Conservation (phyloP, 192 early-diverging fungal species). For the Backusella liffmaniae region DNA sequence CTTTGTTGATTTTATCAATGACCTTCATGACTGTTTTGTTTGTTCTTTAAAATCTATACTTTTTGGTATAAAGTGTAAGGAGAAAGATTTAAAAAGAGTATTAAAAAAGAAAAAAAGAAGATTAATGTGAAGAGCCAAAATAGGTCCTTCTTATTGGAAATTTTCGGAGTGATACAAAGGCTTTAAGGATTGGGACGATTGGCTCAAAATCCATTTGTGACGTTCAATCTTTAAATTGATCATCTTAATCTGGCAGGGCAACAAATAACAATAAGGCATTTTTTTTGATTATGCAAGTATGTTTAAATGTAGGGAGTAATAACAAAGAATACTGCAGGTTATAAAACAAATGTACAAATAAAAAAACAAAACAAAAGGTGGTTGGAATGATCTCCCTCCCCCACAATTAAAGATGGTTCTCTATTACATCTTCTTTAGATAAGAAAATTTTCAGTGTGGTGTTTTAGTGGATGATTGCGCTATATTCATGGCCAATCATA, state of each 20-base stretch:
- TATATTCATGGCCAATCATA: neutral
- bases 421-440: neutral
- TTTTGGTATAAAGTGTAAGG: neutral
- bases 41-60: neutral
- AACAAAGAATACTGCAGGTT: neutral
- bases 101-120: neutral
- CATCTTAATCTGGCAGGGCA: neutral
- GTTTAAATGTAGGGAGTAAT: neutral
- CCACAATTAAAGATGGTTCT: neutral
- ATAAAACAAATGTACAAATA: neutral
- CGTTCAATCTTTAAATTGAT: slow-evolving; percentile 5
- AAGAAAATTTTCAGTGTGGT: neutral
- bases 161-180: neutral
- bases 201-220: slow-evolving; percentile 4
- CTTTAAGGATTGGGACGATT: neutral
- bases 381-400: neutral
- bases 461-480: neutral
- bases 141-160: neutral
- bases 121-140: slow-evolving; percentile 1
- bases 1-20: slow-evolving; percentile 63
- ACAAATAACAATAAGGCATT: neutral
- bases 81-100: neutral
- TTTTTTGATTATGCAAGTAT: neutral
- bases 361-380: neutral
- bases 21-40: slow-evolving; percentile 57